Base-by-base conservation (phyloP, 2,329 filamentous ascomycete genomes). In the Tolypocladium cylindrosporum region DNA sequence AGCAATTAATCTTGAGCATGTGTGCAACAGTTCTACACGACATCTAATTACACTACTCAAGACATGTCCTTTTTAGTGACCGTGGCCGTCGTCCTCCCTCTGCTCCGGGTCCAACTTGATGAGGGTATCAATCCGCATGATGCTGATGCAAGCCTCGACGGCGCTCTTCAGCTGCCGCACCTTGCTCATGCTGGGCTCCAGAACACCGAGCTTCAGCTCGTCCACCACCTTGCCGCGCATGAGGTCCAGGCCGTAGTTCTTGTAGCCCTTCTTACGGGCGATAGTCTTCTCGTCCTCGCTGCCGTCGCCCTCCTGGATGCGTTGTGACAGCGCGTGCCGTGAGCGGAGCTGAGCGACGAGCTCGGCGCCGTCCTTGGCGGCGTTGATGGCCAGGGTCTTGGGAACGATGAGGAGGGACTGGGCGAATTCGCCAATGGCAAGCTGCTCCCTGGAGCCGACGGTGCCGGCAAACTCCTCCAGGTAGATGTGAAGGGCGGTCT, bases 401-500 rank as follows among this genome's bases (percentile, higher is more conserved):
- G 94, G 94, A 60, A 99, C 94, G 62, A 93, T 80, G 57, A 99
- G 89, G 52, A 99, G 89, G 36, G 94, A 87, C 72, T 96, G 91
- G 10, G 94, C 94, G 68, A 99, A 99, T 75, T 97, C 93, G 71
- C 90, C 94, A 70, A 99, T 97, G 63, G 94, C 94, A 56, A 99
- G 86, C 79, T 99, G 94, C 77, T 99, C 94, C 67, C 94, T 87
- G 57, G 93, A 97, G 64, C 93, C 91, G 61, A 99, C 93, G 42
- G 94, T 97, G 67, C 94, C 93, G 56, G 94, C 94, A 75, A 96
- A 99, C 76, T 99, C 94, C 78, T 99, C 94, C 40, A 99, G 84
- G 77, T 97, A 99, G 72, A 99, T 99, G 79, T 97, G 94, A 64
- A 99, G 84, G 54, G 94, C 94, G n/a, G 94, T 97, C 80, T 99